These are phyloP conservation scores for Phylloporus rhodoxanthus DNA, from an alignment of 768 basidiomycete species.

Conservation along the genomic window DNA sequence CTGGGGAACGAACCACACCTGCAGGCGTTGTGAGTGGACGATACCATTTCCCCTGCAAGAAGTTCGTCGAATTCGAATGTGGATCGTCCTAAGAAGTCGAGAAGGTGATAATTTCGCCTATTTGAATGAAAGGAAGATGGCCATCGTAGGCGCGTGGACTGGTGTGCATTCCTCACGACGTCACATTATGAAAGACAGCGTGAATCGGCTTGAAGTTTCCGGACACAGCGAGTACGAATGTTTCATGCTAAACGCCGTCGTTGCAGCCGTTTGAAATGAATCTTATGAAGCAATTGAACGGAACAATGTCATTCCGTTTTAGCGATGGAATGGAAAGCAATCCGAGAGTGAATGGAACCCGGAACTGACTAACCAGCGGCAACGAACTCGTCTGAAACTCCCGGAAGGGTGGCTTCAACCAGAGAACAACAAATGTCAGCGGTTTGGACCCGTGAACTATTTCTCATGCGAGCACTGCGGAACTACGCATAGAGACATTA, in stretches of 20 bases:
- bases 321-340: slow-evolving; percentile 4
- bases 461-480: slow-evolving; percentile 17
- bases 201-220: slow-evolving; percentile 15
- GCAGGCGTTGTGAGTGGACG: slow-evolving; percentile 4
- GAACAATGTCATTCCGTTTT: slow-evolving; percentile 4
- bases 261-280: neutral
- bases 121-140: slow-evolving; percentile 3
- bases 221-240: neutral
- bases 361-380: slow-evolving; percentile 1
- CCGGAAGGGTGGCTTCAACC: neutral
- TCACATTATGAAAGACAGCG: slow-evolving; percentile 15
- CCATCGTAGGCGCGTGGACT: slow-evolving; percentile 6
- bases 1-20: slow-evolving; percentile 3
- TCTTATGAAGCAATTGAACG: slow-evolving; percentile 5
- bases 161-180: neutral
- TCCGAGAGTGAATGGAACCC: neutral
- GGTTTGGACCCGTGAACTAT: slow-evolving; percentile 2
- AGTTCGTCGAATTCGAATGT: slow-evolving; percentile 6
- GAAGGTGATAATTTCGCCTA: slow-evolving; percentile 12
- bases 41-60: slow-evolving; percentile 3
- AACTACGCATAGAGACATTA: slow-evolving; percentile 15
- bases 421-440: neutral
- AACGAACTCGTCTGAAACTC: neutral
- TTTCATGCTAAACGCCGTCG: slow-evolving; percentile 19
- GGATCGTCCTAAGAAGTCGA: slow-evolving; percentile 24